Base-by-base conservation (phyloP, 768 basidiomycete genomes). In the Lactifluus pinguis region DNA sequence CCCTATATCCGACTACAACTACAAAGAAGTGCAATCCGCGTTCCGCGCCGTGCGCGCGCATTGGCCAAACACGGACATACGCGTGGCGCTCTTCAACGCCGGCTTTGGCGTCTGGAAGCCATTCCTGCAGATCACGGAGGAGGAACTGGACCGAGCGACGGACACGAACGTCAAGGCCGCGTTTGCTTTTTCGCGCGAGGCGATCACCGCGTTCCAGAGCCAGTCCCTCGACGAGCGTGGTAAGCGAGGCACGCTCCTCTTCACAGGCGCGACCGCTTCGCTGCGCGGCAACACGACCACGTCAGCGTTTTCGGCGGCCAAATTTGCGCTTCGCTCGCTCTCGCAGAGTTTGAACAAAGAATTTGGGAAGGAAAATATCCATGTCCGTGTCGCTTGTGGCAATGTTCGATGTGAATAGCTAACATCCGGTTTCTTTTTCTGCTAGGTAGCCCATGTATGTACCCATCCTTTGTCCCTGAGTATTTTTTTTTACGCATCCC, bases 231-330 rank as follows among this genome's bases (percentile, higher is more conserved):
- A 74, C 55, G 68, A 61, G 45, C 52, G 61, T 10, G 75, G 76
- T 2, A 72, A 73, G 55, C 69, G 76, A 32, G 77, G 77, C 19
- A 75, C 76, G 41, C 67, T 79, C 9, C 65, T 79, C 32, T 77
- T 79, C 68, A 79, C 77, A 0, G 76, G 76, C 19, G 77, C 77
- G 38, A 79, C 77, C 8, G 76, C 77, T 1, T 71, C 74, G 32
- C 34, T 70, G 49, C 62, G 77, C 25, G 77, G 77, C 9, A 77
- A 77, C 49, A 66, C 69, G 34, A 69, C 65, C 10, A 76, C 76
- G 11, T 70, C 74, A 34, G 71, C 69, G 4, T 77, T 79, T 60
- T 71, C 76, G 7, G 73, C 75, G 25, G 74, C 76, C 50, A 78
- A 77, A 67, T 74, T 72, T 55, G 77, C 69, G 7, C 49, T 76